These are phyloP conservation scores for Candida railenensis DNA, from an alignment of 805 yeast species.

Conservation along the genomic window DNA sequence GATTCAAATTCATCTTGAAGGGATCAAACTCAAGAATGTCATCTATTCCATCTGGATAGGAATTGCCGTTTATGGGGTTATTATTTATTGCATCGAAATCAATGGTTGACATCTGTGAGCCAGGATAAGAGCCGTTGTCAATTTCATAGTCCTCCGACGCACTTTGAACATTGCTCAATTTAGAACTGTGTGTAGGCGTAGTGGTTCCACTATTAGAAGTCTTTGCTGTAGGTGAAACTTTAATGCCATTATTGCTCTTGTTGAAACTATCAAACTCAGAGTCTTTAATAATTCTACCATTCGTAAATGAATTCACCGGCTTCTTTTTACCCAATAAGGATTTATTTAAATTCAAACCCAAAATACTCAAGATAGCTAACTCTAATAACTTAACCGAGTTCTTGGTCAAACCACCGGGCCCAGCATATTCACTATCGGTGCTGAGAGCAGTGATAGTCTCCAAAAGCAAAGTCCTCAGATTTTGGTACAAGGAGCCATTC, in stretches of 20 bases:
- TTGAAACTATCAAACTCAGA: neutral
- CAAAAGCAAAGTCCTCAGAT: slow-evolving; percentile 56
- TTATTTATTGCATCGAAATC: neutral
- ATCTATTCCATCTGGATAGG: slow-evolving; percentile 14
- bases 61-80: neutral
- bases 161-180: neutral
- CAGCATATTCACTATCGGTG: slow-evolving; percentile 48
- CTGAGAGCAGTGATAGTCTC: slow-evolving; percentile 51
- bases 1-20: slow-evolving; percentile 30
- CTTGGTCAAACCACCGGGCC: slow-evolving; percentile 62
- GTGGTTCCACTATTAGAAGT: neutral
- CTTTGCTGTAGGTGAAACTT: neutral
- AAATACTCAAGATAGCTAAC: slow-evolving; percentile 56
- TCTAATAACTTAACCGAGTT: slow-evolving; percentile 59
- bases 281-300: neutral
- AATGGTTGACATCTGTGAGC: neutral
- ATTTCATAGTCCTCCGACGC: neutral
- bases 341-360: slow-evolving; percentile 47
- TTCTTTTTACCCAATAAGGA: slow-evolving; percentile 13
- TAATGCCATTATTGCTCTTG: neutral
- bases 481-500: slow-evolving; percentile 78
- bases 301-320: neutral
- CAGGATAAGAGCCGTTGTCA: neutral
- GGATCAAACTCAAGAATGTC: slow-evolving; percentile 38
- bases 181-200: neutral